These are phyloP conservation scores for Canavalia gladiata DNA, from an alignment of 306 rosid genomes.

Conservation along the genomic window DNA sequence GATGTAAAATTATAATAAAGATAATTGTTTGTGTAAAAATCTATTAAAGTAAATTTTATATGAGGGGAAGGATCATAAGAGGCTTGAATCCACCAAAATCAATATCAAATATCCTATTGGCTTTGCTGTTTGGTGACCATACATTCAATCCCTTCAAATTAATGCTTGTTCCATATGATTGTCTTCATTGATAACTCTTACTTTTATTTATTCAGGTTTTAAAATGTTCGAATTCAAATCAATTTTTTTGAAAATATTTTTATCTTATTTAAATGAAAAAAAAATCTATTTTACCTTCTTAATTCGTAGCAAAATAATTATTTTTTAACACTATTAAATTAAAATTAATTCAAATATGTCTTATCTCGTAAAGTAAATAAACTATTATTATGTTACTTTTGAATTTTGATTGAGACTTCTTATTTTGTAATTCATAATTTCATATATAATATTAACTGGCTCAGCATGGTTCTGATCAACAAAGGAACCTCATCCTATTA, in stretches of 20 bases:
- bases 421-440: no score
- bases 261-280: neutral
- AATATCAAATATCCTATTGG: slow-evolving; percentile 9
- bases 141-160: slow-evolving; percentile 25
- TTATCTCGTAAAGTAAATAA: no score
- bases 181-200: neutral
- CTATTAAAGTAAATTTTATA: neutral
- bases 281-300: neutral
- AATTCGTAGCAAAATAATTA: neutral
- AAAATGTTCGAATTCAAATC: neutral
- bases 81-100: neutral
- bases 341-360: no score
- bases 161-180: neutral
- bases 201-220: neutral
- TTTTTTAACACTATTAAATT: neutral
- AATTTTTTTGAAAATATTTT: neutral
- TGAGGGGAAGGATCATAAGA: neutral
- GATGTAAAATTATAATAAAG: neutral
- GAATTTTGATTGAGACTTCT: no score
- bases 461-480: no score
- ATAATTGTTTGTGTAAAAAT: neutral
- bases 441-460: no score
- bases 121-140: slow-evolving; percentile 40
- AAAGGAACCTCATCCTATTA: no score
- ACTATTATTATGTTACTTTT: no score